Evolutionary conservation across 1,284 basidiomycete genomes (phyloP), one percentile per base, ranked within the genome.

Genomic region (Ganoderma lingzhi): DNA sequence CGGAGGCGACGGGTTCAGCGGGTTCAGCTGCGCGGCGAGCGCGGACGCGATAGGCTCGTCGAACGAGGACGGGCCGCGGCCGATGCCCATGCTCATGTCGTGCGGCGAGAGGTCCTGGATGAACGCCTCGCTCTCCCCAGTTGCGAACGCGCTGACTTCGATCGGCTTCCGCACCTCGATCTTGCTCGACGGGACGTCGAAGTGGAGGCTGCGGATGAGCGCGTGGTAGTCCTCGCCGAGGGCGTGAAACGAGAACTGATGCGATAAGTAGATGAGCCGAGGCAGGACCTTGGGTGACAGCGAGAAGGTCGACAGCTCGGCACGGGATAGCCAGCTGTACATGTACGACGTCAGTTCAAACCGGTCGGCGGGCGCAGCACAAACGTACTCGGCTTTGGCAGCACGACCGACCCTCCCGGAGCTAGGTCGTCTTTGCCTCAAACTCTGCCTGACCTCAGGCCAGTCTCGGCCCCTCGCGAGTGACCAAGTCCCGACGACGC

Each of bases 201-300:
- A 82, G 63, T 90, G 87, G 64, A 89, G 85, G 1, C 88, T 85
- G 0, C 93, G 88, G 42, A 95, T 85, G 12, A 94, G 88, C 0
- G 92, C 90, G 73, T 93, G 93, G 72, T 94, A 94, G 77, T 96
- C 94, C 71, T 92, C 91, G 1, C 89, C 87, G 0, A 95, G 84
- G 1, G 88, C 85, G 74, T 89, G 87, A 83, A 96, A 96, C 10
- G 89, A 84, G 78, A 96, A 93, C 71, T 96, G 94, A 73, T 93
- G 92, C 0, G 90, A 89, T 15, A 94, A 87, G 78, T 96, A 96
- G 51, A 97, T 85, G 0, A 92, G 85, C 0, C 89, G 85, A 1
- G 94, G 92, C 0, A 94, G 84, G 32, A 94, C 82, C 2, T 80
- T 83, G 0, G 85, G 82, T 2, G 88, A 88, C 6, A 81, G 82